Evolutionary conservation across 768 basidiomycete genomes (phyloP), one percentile per base, ranked within the genome.

Genomic region (Boletus rubroflammeus): DNA sequence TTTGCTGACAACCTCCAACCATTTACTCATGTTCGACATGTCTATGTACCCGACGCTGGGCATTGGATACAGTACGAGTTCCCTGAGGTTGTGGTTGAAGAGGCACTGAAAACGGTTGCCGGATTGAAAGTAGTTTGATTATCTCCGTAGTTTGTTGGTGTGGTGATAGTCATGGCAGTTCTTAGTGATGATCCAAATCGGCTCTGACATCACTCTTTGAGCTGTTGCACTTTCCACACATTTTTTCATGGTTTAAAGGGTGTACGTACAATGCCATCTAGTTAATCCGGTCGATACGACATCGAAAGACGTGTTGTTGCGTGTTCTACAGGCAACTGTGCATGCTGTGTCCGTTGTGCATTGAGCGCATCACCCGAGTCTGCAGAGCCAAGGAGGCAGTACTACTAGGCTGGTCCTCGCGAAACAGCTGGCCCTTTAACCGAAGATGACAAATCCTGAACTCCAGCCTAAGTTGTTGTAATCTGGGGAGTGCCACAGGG

Each of bases 11-110:
- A 36, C 39, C 35, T 56, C 29, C 23, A 48, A 35, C 49, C 49
- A 5, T 44, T 47, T 51, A 28, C 60, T 35, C 32, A 52, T 13
- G 41, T 64, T 31, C 57, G 54, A 43, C 25, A 48, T 34, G 42
- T 54, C 26, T 25, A 49, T 26, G 56, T 59, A 21, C 43, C 44
- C 8, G 38, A 42, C 36, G 53, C 63, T 3, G 49, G 48, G 15
- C 60, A 62, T 45, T 65, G 60, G 63, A 65, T 52, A 29, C 63
- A 62, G 36, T 36, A 54, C 13, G 59, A 58, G 8, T 59, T 65
- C n/a, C 60, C 60, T 17, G 51, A 56, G 13, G 35, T 56, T 34
- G 53, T 64, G 26, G 45, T 59, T 28, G 46, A 53, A 17, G 60
- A 51, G 29, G 58, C 50, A 7, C 15, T 28, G 31, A n/a, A 36